A percentile compares a stretch with the other conserved stretches of the same genome.
phyloP scores from a whole-genome alignment of 306 rosid genomes.

The Castanea sativa region DNA sequence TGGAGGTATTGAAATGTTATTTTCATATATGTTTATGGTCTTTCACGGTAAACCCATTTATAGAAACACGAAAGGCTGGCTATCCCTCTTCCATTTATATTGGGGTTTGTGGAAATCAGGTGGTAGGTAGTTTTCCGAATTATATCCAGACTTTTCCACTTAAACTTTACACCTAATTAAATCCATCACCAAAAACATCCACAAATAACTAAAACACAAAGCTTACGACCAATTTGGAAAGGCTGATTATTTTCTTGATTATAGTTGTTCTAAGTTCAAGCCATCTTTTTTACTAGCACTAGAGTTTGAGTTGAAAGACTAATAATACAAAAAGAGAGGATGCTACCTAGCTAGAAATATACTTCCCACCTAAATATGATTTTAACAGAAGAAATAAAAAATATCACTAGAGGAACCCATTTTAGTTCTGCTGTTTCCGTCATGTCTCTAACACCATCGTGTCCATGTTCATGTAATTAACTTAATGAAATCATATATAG shows the following conservation, averaged over 20 bases:
- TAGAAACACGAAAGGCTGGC: background rate
- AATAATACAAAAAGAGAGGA: conserved; percentile 31
- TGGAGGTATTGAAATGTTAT: conserved; percentile 22
- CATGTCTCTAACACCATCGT: conserved; percentile 39
- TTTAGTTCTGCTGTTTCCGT: conserved; percentile 56
- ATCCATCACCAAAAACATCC: conserved; percentile 33
- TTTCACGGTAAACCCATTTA: conserved; percentile 22
- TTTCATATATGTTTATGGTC: conserved; percentile 27
- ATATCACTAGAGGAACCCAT: conserved; percentile 23
- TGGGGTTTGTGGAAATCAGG: conserved; percentile 14
- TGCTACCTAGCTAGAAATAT: conserved; percentile 38
- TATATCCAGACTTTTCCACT: conserved; percentile 16
- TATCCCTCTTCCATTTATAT: conserved; percentile 7
- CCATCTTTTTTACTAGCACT: background rate
- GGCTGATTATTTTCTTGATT: conserved; percentile 11
- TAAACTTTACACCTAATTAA: conserved; percentile 26
- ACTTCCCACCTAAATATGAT: conserved; percentile 48
- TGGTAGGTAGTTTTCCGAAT: conserved; percentile 33
- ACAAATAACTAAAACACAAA: conserved; percentile 28
- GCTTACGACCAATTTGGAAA: conserved; percentile 27
- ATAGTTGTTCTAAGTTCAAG: conserved; percentile 12
- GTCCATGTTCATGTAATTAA: conserved; percentile 34
- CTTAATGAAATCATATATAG: conserved; percentile 30
- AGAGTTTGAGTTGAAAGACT: conserved; percentile 11
- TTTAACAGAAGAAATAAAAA: conserved; percentile 33